Evolutionary conservation across 768 basidiomycete genomes (phyloP).

Genomic region (Trametes cingulata): DNA sequence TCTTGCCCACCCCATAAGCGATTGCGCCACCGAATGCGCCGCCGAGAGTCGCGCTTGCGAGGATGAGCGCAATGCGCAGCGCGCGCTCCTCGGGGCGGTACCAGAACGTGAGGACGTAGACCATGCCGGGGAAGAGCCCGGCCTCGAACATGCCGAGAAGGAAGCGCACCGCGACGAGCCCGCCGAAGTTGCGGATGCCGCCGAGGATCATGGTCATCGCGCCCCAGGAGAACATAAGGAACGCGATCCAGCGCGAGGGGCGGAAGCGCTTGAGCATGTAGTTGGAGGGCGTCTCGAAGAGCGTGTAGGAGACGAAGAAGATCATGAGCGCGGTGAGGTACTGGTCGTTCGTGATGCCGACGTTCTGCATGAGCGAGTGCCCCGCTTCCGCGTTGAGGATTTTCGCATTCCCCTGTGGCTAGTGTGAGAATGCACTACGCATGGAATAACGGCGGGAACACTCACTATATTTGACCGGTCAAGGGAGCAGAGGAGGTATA

Average conservation of each 20-base stretch:
- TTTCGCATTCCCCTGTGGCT: constrained; percentile 34
- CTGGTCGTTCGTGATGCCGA: constrained; percentile 32
- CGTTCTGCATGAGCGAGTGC: constrained; percentile 32
- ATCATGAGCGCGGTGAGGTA: constrained; percentile 42
- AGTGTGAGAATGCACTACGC: background rate
- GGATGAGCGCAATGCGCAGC: constrained; percentile 33
- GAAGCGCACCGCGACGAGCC: constrained; percentile 40
- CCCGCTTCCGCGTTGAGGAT: constrained; percentile 36
- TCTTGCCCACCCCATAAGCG: constrained; percentile 32
- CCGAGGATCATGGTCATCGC: constrained; percentile 40
- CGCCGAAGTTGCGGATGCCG: constrained; percentile 38
- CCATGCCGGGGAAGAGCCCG: constrained; percentile 43
- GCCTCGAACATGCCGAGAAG: constrained; percentile 46
- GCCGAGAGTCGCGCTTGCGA: constrained; percentile 34
- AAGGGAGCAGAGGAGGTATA: constrained; percentile 38
- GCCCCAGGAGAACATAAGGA: constrained; percentile 44
- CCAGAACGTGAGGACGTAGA: constrained; percentile 48
- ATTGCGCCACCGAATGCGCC: constrained; percentile 37
- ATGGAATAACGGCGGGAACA: too few relatives aligned
- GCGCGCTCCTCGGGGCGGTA: constrained; percentile 38
- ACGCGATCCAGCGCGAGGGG: constrained; percentile 41
- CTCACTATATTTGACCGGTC: constrained; percentile 24
- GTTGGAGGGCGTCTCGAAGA: constrained; percentile 44
- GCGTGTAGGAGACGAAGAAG: constrained; percentile 41
- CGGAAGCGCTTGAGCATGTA: constrained; percentile 40